Percentiles rank a stretch among this genome's conserved stretches.
Conservation (phyloP, 495 filamentous ascomycete genomes). For the Penicillium pancosmium region DNA sequence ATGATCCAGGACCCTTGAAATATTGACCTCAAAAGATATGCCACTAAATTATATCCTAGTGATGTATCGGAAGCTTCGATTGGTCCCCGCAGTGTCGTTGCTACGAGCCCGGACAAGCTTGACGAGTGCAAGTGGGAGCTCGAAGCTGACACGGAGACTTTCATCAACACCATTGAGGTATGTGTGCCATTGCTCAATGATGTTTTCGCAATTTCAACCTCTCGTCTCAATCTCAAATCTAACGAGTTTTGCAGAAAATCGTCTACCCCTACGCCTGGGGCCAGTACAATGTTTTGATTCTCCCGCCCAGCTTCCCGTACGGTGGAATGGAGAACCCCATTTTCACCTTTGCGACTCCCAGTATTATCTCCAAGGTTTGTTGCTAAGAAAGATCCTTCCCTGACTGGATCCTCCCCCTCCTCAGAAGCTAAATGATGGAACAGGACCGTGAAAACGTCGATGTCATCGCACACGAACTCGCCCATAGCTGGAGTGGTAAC, state of each 20-base stretch:
- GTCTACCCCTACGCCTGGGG: conserved; percentile 91
- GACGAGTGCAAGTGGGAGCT: conserved; percentile 85
- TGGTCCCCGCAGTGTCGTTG: conserved; percentile 80
- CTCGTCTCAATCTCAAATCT: conserved; percentile 10
- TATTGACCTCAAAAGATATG: background rate
- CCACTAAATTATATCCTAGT: conserved; percentile 25
- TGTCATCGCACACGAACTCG: conserved; percentile 93
- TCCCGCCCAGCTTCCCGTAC: conserved; percentile 90
- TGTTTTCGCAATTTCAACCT: background rate
- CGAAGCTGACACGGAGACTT: conserved; percentile 85
- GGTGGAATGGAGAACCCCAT: conserved; percentile 94
- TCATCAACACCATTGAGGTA: conserved; percentile 82
- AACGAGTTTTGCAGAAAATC: conserved; percentile 53
- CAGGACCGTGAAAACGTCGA: conserved; percentile 89
- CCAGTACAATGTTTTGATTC: conserved; percentile 88
- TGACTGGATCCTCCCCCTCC: too few relatives aligned
- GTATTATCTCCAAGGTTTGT: conserved; percentile 74
- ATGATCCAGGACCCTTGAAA: background rate
- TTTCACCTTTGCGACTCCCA: conserved; percentile 91
- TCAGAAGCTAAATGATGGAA: conserved; percentile 1
- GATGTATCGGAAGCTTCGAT: conserved; percentile 84
- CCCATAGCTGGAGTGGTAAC: conserved; percentile 93
- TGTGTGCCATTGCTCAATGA: background rate
- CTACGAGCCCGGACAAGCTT: conserved; percentile 85
- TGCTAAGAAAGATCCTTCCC: background rate